Conservation (phyloP, 1,284 basidiomycete species). For the Apiotrichum mycotoxinovorans region DNA sequence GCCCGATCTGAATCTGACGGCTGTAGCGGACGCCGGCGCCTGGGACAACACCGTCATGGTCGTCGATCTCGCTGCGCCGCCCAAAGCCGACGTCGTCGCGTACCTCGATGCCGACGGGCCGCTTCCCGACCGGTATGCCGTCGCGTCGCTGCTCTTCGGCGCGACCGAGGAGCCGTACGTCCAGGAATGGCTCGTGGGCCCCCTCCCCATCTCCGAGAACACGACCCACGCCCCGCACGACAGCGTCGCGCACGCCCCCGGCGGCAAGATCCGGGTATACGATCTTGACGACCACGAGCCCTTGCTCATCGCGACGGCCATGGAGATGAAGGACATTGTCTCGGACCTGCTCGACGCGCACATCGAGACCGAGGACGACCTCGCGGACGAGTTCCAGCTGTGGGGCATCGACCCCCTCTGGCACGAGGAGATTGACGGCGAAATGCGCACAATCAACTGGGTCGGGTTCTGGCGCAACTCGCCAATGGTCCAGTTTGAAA, state of each 20-base stretch:
- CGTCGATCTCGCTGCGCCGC: constrained; percentile 34
- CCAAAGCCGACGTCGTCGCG: constrained; percentile 36
- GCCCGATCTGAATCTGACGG: constrained; percentile 38
- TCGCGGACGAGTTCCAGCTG: constrained; percentile 13
- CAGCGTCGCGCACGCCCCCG: constrained; percentile 19
- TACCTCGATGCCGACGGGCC: constrained; percentile 25
- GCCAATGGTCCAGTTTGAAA: constrained; percentile 2
- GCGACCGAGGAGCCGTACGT: constrained; percentile 38
- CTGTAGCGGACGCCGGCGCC: constrained; percentile 27
- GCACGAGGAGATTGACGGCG: constrained; percentile 32
- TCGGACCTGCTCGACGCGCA: constrained; percentile 27
- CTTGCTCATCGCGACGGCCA: constrained; percentile 10
- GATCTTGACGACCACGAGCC: constrained; percentile 23
- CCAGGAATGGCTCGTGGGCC: constrained; percentile 42
- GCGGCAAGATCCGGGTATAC: constrained; percentile 27
- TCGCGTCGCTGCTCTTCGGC: constrained; percentile 33
- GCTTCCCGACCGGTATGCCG: constrained; percentile 31
- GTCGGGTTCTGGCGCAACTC: constrained; percentile 21
- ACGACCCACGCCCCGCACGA: constrained; percentile 9
- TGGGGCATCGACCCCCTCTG: constrained; percentile 43
- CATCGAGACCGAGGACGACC: neutral
- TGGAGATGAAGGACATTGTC: constrained; percentile 33
- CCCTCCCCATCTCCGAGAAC: constrained; percentile 25
- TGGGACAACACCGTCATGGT: constrained; percentile 42
- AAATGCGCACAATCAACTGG: constrained; percentile 26